A percentile compares a stretch with the other conserved stretches of the same genome.
Evolutionary conservation across 306 rosid genomes (phyloP).

Genomic region (Ormosia emarginata): DNA sequence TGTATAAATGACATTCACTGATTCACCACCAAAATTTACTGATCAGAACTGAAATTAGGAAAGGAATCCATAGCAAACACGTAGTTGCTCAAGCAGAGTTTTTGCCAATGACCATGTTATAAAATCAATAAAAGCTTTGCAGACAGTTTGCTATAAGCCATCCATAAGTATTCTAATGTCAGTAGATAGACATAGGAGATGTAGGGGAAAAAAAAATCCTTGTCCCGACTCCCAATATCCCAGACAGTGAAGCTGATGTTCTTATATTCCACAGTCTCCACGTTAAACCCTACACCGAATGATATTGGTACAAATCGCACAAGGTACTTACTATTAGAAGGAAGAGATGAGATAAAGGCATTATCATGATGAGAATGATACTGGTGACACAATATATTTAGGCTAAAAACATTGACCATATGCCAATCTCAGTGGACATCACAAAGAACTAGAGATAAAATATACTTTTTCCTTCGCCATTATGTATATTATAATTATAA

Average conservation of each 20-base stretch:
- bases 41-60: background rate
- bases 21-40: background rate
- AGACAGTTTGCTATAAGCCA: background rate
- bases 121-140: slow-evolving; percentile 2
- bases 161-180: background rate
- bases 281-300: slow-evolving; percentile 69
- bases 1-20: background rate
- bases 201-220: slow-evolving; percentile 30
- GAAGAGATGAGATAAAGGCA: background rate
- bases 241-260: slow-evolving; percentile 97
- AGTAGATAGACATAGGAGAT: background rate
- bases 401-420: background rate
- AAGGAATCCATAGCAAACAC: background rate
- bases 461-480: background rate
- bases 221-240: slow-evolving; percentile 98
- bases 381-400: background rate
- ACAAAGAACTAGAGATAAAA: background rate
- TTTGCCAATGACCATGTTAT: background rate
- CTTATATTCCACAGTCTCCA: slow-evolving; percentile 93
- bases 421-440: background rate
- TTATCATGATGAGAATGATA: background rate
- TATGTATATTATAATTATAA: background rate
- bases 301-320: slow-evolving; percentile 9
- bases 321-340: background rate
- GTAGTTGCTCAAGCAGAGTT: background rate